A percentile compares a stretch with the other conserved stretches of the same genome.
phyloP scores from a whole-genome alignment of 1,284 basidiomycete species.

The Malassezia slooffiae region DNA sequence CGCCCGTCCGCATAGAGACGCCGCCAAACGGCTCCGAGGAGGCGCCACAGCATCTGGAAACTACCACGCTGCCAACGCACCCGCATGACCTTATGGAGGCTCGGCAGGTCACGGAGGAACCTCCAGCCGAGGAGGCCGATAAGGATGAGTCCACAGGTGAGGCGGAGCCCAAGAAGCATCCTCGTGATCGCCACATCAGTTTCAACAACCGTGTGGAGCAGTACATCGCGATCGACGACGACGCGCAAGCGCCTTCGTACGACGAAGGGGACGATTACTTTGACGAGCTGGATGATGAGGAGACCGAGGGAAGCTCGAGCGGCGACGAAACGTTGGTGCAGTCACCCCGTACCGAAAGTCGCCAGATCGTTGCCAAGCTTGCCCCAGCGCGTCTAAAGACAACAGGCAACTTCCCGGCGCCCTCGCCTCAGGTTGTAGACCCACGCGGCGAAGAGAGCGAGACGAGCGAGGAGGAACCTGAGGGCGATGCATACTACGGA shows the following conservation, averaged over 20 bases:
- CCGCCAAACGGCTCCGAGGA: too few species aligned
- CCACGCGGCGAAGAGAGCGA: slow-evolving; percentile 36
- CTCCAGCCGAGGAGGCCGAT: too few species aligned
- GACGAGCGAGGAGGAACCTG: too few species aligned
- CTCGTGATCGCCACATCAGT: slow-evolving; percentile 79
- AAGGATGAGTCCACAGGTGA: too few species aligned
- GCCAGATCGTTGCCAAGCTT: slow-evolving; percentile 80
- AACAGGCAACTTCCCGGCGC: too few species aligned
- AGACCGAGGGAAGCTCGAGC: slow-evolving; percentile 12
- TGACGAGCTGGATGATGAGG: slow-evolving; percentile 54
- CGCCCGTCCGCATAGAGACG: slow-evolving; percentile 41
- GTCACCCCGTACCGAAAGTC: too few species aligned
- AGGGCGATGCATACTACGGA: neutral
- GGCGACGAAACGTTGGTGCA: slow-evolving; percentile 17
- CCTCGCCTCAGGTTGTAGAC: too few species aligned
- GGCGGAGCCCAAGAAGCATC: slow-evolving; percentile 36
- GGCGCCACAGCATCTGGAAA: too few species aligned
- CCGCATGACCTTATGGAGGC: too few species aligned
- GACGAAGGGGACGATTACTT: slow-evolving; percentile 48
- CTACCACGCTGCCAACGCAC: too few species aligned
- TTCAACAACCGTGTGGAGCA: slow-evolving; percentile 99
- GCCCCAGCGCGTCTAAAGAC: slow-evolving; percentile 88
- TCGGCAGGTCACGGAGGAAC: too few species aligned
- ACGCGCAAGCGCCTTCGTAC: slow-evolving; percentile 13
- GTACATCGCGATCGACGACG: slow-evolving; percentile 70